Conservation (phyloP, 441 rosid species). For the Corymbia citriodora region DNA sequence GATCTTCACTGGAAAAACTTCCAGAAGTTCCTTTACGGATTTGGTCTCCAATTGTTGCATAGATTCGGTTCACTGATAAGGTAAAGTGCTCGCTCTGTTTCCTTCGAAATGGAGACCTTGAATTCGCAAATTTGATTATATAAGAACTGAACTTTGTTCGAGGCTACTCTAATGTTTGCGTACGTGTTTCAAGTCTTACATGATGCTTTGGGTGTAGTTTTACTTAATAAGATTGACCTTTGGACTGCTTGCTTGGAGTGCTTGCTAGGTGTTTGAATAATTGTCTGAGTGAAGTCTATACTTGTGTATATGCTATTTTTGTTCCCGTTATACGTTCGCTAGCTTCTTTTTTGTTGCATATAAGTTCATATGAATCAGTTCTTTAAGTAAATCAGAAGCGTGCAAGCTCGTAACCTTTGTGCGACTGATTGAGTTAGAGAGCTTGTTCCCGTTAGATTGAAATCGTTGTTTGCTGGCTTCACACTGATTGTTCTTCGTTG, state of each 20-base stretch:
- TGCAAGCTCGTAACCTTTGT: fast-evolving
- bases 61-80: not conserved
- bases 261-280: too few relatives aligned
- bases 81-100: not conserved
- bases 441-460: not conserved
- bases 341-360: not conserved
- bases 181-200: not conserved
- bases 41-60: not conserved
- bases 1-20: not conserved
- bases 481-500: not conserved
- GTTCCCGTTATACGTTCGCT: not conserved
- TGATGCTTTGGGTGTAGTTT: not conserved
- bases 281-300: too few relatives aligned
- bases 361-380: not conserved
- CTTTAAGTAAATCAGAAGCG: not conserved
- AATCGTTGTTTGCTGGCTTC: not conserved
- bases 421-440: not conserved
- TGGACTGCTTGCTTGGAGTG: too few relatives aligned
- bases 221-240: too few relatives aligned
- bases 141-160: not conserved
- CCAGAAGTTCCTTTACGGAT: not conserved
- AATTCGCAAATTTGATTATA: not conserved
- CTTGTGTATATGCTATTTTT: too few relatives aligned
- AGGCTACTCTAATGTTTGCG: not conserved
- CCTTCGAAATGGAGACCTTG: not conserved